Evolutionary conservation across 148 eudicot species (phyloP).

Genomic region (Rhododendron griersonianum): DNA sequence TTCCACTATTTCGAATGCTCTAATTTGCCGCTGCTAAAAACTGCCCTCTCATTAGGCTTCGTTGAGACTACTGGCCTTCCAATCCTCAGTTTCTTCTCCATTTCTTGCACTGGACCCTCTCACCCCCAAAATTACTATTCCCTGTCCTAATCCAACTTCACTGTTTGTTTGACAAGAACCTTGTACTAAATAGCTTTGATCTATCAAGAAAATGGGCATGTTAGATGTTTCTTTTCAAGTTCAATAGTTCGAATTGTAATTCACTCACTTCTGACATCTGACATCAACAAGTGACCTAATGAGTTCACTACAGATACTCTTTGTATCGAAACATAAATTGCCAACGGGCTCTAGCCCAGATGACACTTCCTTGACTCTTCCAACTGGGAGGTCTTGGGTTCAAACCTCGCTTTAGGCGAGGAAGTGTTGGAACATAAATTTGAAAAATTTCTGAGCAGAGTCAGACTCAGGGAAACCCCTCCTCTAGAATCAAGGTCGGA

Average conservation of each 20-base stretch:
- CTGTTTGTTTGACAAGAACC: not conserved
- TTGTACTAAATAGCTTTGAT: not conserved
- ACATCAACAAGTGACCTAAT: not conserved
- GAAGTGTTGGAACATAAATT: not conserved
- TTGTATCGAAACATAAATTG: too few relatives aligned
- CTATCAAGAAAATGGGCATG: not conserved
- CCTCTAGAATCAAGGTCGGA: not conserved
- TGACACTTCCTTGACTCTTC: too few relatives aligned
- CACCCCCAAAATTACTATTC: not conserved
- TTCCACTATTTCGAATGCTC: not conserved
- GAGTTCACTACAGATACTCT: too few relatives aligned
- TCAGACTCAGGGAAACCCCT: not conserved
- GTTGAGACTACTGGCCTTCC: not conserved
- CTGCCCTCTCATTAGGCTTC: not conserved
- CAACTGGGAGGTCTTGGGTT: too few relatives aligned
- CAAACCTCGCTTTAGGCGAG: too few relatives aligned
- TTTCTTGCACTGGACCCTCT: not conserved
- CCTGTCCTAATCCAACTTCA: not conserved
- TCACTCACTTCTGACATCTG: not conserved
- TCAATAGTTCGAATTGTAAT: not conserved
- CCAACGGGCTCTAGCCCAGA: too few relatives aligned
- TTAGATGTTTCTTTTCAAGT: not conserved
- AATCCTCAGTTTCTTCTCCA: not conserved
- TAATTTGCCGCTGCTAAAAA: not conserved
- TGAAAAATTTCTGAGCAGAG: not conserved